Conservation (phyloP, 495 filamentous ascomycete species). For the Penicillium tannophilum region DNA sequence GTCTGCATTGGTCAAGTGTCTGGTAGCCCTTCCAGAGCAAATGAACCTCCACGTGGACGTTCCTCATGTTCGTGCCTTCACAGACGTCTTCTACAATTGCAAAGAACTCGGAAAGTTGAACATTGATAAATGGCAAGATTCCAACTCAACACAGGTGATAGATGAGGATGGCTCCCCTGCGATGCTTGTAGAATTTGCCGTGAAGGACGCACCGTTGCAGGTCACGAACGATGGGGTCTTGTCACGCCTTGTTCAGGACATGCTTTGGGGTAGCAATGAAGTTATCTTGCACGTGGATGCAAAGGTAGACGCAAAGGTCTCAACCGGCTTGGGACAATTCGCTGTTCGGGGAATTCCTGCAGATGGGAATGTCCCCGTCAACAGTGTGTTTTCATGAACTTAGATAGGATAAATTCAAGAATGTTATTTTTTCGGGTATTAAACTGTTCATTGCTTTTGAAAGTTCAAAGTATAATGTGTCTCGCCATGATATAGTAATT, state of each 20-base stretch:
- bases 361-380: constrained; percentile 81
- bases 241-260: constrained; percentile 67
- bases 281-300: constrained; percentile 73
- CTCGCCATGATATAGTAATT: no score
- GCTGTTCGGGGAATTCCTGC: constrained; percentile 80
- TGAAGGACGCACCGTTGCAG: constrained; percentile 76
- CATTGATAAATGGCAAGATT: constrained; percentile 77
- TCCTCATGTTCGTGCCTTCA: constrained; percentile 67
- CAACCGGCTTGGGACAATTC: constrained; percentile 77
- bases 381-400: constrained; percentile 64
- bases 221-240: constrained; percentile 79
- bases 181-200: constrained; percentile 69
- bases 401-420: constrained; percentile 28
- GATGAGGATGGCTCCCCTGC: constrained; percentile 52
- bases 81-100: constrained; percentile 75
- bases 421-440: constrained; percentile 12
- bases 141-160: constrained; percentile 73
- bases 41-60: constrained; percentile 84
- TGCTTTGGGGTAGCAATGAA: constrained; percentile 69
- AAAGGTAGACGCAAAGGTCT: constrained; percentile 78
- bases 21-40: constrained; percentile 75
- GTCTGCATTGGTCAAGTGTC: constrained; percentile 76
- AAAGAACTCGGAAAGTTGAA: constrained; percentile 76
- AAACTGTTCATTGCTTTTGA: neutral
- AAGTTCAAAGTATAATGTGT: no score